phyloP scores from a whole-genome alignment of 129 eudicot genomes.

The Flaveria brownii region DNA sequence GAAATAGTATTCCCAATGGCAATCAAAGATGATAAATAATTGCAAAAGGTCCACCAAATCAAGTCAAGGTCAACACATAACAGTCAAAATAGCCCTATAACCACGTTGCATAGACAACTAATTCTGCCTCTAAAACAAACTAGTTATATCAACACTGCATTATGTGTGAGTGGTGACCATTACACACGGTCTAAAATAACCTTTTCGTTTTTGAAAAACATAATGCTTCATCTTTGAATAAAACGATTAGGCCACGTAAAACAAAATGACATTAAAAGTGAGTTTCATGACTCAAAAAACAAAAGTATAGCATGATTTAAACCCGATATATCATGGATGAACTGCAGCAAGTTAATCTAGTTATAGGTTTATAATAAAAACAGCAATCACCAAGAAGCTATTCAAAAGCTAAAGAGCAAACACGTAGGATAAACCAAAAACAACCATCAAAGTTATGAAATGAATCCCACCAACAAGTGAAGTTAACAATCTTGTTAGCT shows the following conservation, averaged over 20 bases:
- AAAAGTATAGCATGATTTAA: background rate
- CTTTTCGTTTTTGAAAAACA: too few species aligned
- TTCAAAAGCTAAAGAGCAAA: constrained; percentile 38
- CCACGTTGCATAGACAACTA: background rate
- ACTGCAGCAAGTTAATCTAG: constrained; percentile 19
- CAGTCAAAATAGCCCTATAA: background rate
- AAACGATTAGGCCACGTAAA: background rate
- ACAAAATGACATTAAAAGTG: background rate
- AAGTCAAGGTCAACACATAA: background rate
- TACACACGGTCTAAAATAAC: too few species aligned
- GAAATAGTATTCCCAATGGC: background rate
- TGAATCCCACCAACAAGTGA: constrained; percentile 47
- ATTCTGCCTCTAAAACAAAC: background rate
- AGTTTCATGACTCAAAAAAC: background rate
- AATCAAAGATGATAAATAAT: background rate
- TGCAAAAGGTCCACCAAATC: background rate
- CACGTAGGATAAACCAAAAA: constrained; percentile 41
- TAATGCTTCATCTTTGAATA: background rate
- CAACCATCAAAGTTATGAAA: constrained; percentile 41
- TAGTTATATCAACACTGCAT: too few species aligned
- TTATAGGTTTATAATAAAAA: constrained; percentile 35
- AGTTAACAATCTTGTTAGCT: constrained; percentile 40
- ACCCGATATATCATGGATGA: too few species aligned
- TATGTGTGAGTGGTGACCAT: too few species aligned
- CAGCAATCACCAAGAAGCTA: constrained; percentile 41